Evolutionary conservation across 805 yeast genomes (phyloP).

Genomic region (Wickerhamomyces silvicola): DNA sequence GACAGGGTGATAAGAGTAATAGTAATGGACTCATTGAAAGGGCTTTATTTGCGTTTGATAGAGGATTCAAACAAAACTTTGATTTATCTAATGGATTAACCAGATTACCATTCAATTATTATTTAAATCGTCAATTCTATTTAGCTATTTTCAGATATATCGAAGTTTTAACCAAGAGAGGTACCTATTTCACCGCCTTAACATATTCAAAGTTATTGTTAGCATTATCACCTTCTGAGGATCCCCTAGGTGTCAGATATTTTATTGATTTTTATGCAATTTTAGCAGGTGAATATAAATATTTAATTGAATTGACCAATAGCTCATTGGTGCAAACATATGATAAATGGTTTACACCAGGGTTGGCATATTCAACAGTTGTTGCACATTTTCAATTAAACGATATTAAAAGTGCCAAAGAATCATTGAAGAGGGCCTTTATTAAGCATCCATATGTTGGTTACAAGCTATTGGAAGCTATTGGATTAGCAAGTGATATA

Average conservation of each 20-base stretch:
- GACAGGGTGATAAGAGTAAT: constrained; percentile 69
- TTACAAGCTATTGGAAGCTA: constrained; percentile 37
- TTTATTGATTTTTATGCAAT: constrained; percentile 77
- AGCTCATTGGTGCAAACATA: constrained; percentile 55
- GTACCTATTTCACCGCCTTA: constrained; percentile 72
- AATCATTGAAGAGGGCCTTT: constrained; percentile 44
- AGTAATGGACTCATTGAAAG: constrained; percentile 72
- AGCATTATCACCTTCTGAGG: constrained; percentile 68
- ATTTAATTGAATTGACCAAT: constrained; percentile 48
- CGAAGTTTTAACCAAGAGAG: constrained; percentile 63
- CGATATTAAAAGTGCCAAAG: constrained; percentile 37
- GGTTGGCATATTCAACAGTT: constrained; percentile 58
- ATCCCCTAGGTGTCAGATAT: constrained; percentile 79
- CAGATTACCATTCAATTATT: constrained; percentile 70
- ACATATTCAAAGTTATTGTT: constrained; percentile 66
- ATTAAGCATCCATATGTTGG: constrained; percentile 53
- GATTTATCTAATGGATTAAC: constrained; percentile 46
- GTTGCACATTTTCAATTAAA: constrained; percentile 50
- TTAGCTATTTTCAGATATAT: constrained; percentile 69
- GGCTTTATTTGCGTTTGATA: constrained; percentile 72
- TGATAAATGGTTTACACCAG: constrained; percentile 64
- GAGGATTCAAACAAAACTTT: constrained; percentile 59
- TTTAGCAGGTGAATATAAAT: constrained; percentile 56
- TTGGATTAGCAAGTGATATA: constrained; percentile 31
- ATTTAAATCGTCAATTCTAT: constrained; percentile 72